Conservation (phyloP, 495 filamentous ascomycete species). For the Chaetomium cochliodes region DNA sequence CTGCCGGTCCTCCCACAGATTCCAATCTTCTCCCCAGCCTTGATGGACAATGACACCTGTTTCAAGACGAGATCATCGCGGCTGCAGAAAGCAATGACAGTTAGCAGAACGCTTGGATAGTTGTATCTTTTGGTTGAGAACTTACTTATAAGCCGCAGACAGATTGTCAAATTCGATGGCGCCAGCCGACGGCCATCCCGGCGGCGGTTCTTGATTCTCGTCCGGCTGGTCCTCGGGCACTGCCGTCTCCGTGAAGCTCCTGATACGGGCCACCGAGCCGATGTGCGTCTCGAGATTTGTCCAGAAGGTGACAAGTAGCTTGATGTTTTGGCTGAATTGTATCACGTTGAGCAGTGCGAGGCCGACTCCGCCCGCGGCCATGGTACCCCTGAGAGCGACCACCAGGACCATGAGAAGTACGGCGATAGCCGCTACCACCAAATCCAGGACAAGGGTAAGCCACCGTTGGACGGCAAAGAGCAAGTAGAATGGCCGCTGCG, state of each 20-base stretch:
- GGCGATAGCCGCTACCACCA: conserved; percentile 43
- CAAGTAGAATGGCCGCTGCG: conserved; percentile 48
- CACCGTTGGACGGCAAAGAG: conserved; percentile 48
- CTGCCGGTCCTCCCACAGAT: conserved; percentile 41
- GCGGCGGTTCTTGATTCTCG: conserved; percentile 26
- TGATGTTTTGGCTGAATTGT: conserved; percentile 37
- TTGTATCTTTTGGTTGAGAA: conserved; percentile 1
- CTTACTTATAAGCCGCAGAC: conserved; percentile 36
- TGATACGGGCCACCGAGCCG: conserved; percentile 51
- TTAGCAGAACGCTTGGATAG: not conserved
- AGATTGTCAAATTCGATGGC: conserved; percentile 41
- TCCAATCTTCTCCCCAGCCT: conserved; percentile 41
- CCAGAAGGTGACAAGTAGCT: conserved; percentile 44
- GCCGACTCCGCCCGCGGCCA: conserved; percentile 37
- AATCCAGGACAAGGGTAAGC: conserved; percentile 47
- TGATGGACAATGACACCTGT: conserved; percentile 38
- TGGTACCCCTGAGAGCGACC: conserved; percentile 38
- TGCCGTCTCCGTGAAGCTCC: conserved; percentile 42
- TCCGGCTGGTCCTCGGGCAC: conserved; percentile 36
- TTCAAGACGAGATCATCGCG: conserved; percentile 34
- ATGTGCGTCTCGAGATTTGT: conserved; percentile 55
- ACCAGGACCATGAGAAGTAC: conserved; percentile 48
- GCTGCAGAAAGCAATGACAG: not conserved
- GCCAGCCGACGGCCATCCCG: conserved; percentile 41
- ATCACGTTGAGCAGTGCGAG: conserved; percentile 37